Evolutionary conservation across 164 flowering plant genomes (phyloP).

Genomic region (Vitis labrusca): DNA sequence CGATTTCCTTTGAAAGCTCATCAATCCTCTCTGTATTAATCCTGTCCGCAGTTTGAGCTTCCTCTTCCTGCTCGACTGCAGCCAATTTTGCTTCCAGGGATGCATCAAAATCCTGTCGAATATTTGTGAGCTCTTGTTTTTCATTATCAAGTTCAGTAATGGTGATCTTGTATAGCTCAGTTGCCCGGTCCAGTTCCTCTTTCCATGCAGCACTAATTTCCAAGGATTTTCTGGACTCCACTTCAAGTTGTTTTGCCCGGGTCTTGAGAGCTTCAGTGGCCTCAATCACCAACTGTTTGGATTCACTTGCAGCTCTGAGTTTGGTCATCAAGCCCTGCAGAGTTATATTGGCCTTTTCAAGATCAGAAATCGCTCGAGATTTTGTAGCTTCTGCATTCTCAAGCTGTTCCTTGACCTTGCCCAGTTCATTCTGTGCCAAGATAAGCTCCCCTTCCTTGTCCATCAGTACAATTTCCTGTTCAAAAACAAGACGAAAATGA

Average conservation of each 20-base stretch:
- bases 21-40: slow-evolving; percentile 28
- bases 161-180: slow-evolving; percentile 32
- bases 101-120: slow-evolving; percentile 52
- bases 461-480: slow-evolving; percentile 33
- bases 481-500: not conserved
- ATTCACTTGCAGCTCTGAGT: slow-evolving; percentile 33
- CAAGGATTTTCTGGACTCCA: slow-evolving; percentile 15
- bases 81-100: slow-evolving; percentile 45
- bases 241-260: slow-evolving; percentile 36
- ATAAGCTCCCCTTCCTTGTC: slow-evolving; percentile 67
- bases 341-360: slow-evolving; percentile 46
- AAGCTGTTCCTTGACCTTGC: slow-evolving; percentile 38
- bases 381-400: slow-evolving; percentile 36
- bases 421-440: slow-evolving; percentile 42
- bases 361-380: slow-evolving; percentile 36
- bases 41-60: slow-evolving; percentile 42
- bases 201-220: slow-evolving; percentile 20
- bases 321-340: slow-evolving; percentile 37
- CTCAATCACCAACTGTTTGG: slow-evolving; percentile 38
- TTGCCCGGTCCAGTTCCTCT: slow-evolving; percentile 29
- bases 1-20: slow-evolving; percentile 40
- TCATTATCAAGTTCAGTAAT: slow-evolving; percentile 34
- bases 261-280: slow-evolving; percentile 40
- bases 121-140: slow-evolving; percentile 50
- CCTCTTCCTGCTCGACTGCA: slow-evolving; percentile 43